These are phyloP conservation scores for Scleroderma bovista DNA, from an alignment of 768 basidiomycete genomes.

Conservation along the genomic window DNA sequence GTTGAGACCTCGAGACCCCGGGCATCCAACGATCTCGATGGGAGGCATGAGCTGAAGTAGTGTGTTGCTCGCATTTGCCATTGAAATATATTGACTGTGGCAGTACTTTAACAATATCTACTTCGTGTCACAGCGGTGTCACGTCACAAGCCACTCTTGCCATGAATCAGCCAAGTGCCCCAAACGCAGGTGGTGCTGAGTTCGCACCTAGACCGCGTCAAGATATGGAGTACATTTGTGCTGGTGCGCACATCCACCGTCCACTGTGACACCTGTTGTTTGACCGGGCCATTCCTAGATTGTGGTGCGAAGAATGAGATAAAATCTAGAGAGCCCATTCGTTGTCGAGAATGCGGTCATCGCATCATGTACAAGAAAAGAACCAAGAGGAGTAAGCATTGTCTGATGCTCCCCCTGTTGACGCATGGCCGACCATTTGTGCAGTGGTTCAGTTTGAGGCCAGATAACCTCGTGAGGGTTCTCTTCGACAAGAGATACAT, in stretches of 20 bases:
- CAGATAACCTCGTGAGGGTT: slow-evolving; percentile 14
- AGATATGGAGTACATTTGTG: slow-evolving; percentile 85
- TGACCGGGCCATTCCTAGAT: slow-evolving; percentile 42
- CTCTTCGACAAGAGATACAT: slow-evolving; percentile 1
- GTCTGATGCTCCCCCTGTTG: background rate
- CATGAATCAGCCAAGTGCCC: slow-evolving; percentile 38
- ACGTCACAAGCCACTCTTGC: slow-evolving; percentile 10
- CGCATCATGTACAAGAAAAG: slow-evolving; percentile 99
- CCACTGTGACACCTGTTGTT: slow-evolving; percentile 1
- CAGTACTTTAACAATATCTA: background rate
- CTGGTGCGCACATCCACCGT: slow-evolving; percentile 46
- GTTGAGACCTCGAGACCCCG: too few species aligned
- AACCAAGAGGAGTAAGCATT: slow-evolving; percentile 79
- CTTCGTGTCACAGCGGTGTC: slow-evolving; percentile 9
- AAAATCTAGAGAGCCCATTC: slow-evolving; percentile 85
- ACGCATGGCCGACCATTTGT: background rate
- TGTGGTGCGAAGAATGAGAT: slow-evolving; percentile 93
- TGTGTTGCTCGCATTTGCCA: too few species aligned
- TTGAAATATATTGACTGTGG: too few species aligned
- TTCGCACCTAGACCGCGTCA: slow-evolving; percentile 39
- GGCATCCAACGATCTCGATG: too few species aligned
- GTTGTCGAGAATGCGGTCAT: slow-evolving; percentile 95
- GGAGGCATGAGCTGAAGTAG: too few species aligned
- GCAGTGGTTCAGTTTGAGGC: slow-evolving; percentile 33
- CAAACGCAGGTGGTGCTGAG: slow-evolving; percentile 25